A percentile compares a stretch with the other conserved stretches of the same genome.
phyloP scores from a whole-genome alignment of 169 alveolate genomes.

The Cryptosporidium sp. region DNA sequence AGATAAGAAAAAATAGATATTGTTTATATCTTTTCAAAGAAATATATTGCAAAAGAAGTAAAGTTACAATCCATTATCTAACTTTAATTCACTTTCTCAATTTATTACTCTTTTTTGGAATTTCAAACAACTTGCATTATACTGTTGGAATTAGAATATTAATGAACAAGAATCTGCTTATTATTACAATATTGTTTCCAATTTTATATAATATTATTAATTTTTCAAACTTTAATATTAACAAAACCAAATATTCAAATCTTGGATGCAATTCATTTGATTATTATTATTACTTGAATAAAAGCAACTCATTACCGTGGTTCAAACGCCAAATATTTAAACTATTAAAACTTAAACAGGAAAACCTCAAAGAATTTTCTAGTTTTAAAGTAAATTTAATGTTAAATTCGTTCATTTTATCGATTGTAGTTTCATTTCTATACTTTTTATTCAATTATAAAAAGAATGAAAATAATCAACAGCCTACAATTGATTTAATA shows the following conservation, averaged over 20 bases:
- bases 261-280: slow-evolving; percentile 19
- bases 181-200: not conserved
- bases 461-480: not conserved
- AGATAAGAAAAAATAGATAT: slow-evolving; percentile 25
- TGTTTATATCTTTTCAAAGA: slow-evolving; percentile 11
- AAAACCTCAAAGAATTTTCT: not conserved
- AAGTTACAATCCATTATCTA: not conserved
- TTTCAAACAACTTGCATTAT: not conserved
- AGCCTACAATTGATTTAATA: not conserved
- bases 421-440: not conserved
- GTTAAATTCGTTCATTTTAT: slow-evolving; percentile 3
- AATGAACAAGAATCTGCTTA: not conserved
- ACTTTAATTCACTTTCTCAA: not conserved
- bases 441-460: not conserved
- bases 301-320: slow-evolving; percentile 18
- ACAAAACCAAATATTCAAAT: not conserved
- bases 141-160: not conserved
- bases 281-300: slow-evolving; percentile 6
- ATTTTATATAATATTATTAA: not conserved
- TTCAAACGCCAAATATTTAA: not conserved
- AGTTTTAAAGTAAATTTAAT: not conserved
- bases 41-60: not conserved
- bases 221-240: not conserved
- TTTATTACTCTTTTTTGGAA: not conserved
- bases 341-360: not conserved